A percentile compares a stretch with the other conserved stretches of the same genome.
phyloP scores from a whole-genome alignment of 768 basidiomycete genomes.

The Tricholoma bakamatsutake region DNA sequence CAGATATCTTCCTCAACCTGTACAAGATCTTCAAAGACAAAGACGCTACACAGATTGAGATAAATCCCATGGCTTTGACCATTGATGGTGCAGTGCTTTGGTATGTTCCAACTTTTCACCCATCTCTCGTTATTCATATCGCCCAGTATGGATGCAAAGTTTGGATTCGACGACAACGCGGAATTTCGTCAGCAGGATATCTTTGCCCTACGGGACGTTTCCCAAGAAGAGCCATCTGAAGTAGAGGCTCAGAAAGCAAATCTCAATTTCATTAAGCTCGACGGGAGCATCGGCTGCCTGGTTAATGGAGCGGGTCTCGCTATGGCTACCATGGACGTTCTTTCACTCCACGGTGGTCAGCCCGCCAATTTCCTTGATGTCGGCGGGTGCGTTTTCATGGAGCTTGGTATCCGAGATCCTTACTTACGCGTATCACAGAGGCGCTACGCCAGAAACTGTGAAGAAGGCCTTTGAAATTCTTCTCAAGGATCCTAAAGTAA shows the following conservation, averaged over 20 bases:
- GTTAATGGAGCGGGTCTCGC: conserved; percentile 98
- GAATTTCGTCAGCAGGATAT: conserved; percentile 94
- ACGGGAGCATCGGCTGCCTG: conserved; percentile 93
- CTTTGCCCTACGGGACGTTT: conserved; percentile 82
- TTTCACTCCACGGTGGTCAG: conserved; percentile 90
- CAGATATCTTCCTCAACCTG: conserved; percentile 88
- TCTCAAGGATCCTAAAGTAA: conserved; percentile 84
- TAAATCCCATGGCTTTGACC: conserved; percentile 95
- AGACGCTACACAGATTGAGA: conserved; percentile 99
- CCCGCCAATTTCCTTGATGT: conserved; percentile 99
- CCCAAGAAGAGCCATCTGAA: conserved; percentile 96
- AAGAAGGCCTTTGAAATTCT: conserved; percentile 99
- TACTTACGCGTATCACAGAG: conserved; percentile 38
- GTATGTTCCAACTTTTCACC: conserved; percentile 36
- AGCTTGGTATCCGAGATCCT: neutral
- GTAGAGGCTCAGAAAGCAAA: conserved; percentile 96
- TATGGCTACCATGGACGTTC: conserved; percentile 99
- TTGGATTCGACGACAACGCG: conserved; percentile 99
- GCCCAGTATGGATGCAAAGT: conserved; percentile 97
- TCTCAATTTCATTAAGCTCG: conserved; percentile 98
- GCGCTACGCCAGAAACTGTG: conserved; percentile 98
- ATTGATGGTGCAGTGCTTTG: conserved; percentile 90
- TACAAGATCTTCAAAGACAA: conserved; percentile 98
- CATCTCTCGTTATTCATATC: conserved; percentile 3
- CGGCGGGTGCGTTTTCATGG: conserved; percentile 64